phyloP scores from a whole-genome alignment of 306 rosid genomes.

The Mimosa bimucronata region DNA sequence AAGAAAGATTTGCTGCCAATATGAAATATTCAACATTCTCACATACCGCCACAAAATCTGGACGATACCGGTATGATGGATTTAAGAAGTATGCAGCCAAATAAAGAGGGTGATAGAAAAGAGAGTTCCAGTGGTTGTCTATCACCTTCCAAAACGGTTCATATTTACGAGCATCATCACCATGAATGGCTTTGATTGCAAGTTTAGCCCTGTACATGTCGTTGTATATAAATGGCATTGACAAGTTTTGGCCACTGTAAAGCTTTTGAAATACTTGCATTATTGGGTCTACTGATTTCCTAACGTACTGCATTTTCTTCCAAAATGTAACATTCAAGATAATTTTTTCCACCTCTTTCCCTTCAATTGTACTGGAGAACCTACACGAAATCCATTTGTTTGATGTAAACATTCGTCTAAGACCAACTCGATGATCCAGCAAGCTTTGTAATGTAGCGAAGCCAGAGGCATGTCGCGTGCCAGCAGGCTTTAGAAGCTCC shows the following conservation, averaged over 20 bases:
- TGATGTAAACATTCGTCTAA: conserved; percentile 81
- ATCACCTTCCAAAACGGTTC: conserved; percentile 89
- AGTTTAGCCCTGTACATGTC: conserved; percentile 85
- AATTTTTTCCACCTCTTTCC: conserved; percentile 84
- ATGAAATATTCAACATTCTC: conserved; percentile 33
- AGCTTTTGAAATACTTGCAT: conserved; percentile 81
- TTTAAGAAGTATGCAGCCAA: conserved; percentile 94
- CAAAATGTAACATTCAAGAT: conserved; percentile 72
- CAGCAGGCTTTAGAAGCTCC: conserved; percentile 76
- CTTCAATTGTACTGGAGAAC: conserved; percentile 66
- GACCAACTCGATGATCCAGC: conserved; percentile 75
- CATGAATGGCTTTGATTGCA: conserved; percentile 71
- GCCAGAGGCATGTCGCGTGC: conserved; percentile 70
- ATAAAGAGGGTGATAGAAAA: conserved; percentile 82
- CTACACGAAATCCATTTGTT: conserved; percentile 80
- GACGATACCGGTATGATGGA: conserved; percentile 82
- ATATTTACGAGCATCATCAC: conserved; percentile 74
- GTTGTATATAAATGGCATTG: conserved; percentile 74
- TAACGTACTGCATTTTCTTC: conserved; percentile 78
- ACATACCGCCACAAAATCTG: conserved; percentile 83
- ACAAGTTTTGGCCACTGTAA: conserved; percentile 65
- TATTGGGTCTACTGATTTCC: conserved; percentile 79
- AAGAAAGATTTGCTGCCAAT: conserved; percentile 33
- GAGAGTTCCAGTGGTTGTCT: conserved; percentile 75
- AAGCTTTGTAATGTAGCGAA: conserved; percentile 80